Evolutionary conservation across 2,329 filamentous ascomycete genomes (phyloP).

Genomic region (Alternaria incomplexa): DNA sequence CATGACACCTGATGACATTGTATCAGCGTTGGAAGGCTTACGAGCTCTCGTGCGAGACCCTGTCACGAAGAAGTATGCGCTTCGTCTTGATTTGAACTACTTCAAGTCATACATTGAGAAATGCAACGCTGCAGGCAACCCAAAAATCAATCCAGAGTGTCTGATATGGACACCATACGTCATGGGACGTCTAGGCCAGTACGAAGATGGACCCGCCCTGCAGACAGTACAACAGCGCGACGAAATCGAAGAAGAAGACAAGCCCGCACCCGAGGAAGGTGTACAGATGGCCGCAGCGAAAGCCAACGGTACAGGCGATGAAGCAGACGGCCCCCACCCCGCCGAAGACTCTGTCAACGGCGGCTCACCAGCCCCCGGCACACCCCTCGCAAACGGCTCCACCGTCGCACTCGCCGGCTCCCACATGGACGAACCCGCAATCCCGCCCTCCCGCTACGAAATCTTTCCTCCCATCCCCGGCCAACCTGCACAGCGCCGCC

Average conservation of each 20-base stretch:
- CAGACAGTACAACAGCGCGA: slow-evolving; percentile 88
- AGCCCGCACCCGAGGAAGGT: slow-evolving; percentile 51
- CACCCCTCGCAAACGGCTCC: slow-evolving; percentile 41
- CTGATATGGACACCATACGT: slow-evolving; percentile 97
- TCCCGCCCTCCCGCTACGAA: slow-evolving; percentile 76
- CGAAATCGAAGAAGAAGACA: slow-evolving; percentile 62
- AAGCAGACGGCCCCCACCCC: slow-evolving; percentile 23
- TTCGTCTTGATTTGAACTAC: slow-evolving; percentile 84
- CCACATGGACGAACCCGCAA: slow-evolving; percentile 49
- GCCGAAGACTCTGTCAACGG: slow-evolving; percentile 38
- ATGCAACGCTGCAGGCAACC: slow-evolving; percentile 87
- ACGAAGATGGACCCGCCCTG: slow-evolving; percentile 79
- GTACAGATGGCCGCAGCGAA: slow-evolving; percentile 47
- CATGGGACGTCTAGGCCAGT: slow-evolving; percentile 86
- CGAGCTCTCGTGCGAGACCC: slow-evolving; percentile 90
- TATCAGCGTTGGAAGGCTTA: slow-evolving; percentile 89
- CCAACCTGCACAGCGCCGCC: slow-evolving; percentile 43
- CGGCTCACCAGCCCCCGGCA: slow-evolving; percentile 39
- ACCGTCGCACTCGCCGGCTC: slow-evolving; percentile 38
- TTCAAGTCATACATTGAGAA: slow-evolving; percentile 87
- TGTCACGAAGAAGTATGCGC: slow-evolving; percentile 83
- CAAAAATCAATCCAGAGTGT: slow-evolving; percentile 78
- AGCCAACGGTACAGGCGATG: slow-evolving; percentile 27
- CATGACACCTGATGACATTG: slow-evolving; percentile 94
- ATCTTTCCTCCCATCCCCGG: slow-evolving; percentile 74